These are phyloP conservation scores for Volvariella surrecta DNA, from an alignment of 1,284 basidiomycete genomes.

Conservation along the genomic window DNA sequence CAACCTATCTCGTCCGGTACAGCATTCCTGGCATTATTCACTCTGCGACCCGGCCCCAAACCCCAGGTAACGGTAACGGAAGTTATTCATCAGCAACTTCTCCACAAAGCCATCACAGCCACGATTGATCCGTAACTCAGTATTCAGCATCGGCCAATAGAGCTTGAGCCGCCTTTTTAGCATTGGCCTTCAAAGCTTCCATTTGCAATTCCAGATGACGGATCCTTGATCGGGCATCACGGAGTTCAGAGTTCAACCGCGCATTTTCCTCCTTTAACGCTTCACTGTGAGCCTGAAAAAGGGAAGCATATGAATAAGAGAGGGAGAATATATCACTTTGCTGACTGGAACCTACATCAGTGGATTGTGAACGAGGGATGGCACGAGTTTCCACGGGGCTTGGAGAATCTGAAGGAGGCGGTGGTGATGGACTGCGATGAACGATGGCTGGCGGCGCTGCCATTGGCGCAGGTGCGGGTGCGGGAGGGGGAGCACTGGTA, in stretches of 20 bases:
- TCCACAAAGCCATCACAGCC: too few species aligned
- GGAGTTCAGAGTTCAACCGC: constrained; percentile 52
- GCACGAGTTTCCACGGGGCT: constrained; percentile 8
- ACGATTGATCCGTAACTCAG: not conserved
- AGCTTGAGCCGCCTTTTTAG: constrained; percentile 55
- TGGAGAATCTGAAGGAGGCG: constrained; percentile 10
- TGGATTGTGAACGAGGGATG: constrained; percentile 14
- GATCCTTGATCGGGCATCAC: constrained; percentile 73
- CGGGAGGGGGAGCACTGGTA: constrained; percentile 17
- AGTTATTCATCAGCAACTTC: too few species aligned
- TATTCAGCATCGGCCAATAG: constrained; percentile 27
- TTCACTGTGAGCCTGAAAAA: constrained; percentile 6
- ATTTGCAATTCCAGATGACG: constrained; percentile 76
- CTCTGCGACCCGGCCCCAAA: too few species aligned
- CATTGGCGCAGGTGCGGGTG: constrained; percentile 17
- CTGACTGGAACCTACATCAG: constrained; percentile 9
- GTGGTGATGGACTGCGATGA: constrained; percentile 11
- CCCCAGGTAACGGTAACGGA: too few species aligned
- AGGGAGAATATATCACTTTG: constrained; percentile 6
- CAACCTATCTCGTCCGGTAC: too few species aligned
- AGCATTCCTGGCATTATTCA: too few species aligned
- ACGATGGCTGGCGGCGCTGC: constrained; percentile 15
- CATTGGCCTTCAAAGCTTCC: constrained; percentile 68
- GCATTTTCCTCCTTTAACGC: constrained; percentile 48
- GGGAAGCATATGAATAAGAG: not conserved